Evolutionary conservation across 2,329 filamentous ascomycete genomes (phyloP), one percentile per base, ranked within the genome.

Genomic region (Botrytis galanthina): DNA sequence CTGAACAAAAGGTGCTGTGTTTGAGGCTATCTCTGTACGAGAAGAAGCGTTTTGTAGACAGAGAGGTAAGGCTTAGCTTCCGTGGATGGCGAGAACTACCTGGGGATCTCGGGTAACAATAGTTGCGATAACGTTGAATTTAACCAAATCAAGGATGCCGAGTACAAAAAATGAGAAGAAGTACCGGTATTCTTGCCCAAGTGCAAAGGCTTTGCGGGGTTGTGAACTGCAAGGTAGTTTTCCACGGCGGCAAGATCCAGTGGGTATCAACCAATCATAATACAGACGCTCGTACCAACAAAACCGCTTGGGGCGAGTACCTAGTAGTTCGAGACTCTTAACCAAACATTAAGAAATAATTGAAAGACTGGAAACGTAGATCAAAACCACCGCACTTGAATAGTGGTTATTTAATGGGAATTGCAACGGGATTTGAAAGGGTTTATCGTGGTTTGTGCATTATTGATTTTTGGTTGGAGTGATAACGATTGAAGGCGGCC

Each of bases 11-110:
- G 35, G 32, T 20, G 14, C 26, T 39, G 39, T 44, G 37, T 32
- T 32, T n/a, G 4, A 69, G 35, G 12, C 26, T 68, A 32, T 42
- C 37, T 57, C 48, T 42, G 48, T 57, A 48, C 66, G 54, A 59
- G 3, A 57, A 51, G 37, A 69, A 69, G 16, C 12, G 48, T 69
- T 69, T 16, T 44, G 48, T 44, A 42, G 48, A n/a, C 39, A 42
- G 48, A 57, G n/a, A 68, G n/a, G 48, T 42, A 68, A 42, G 35
- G 66, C 66, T 68, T 68, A 42, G 37, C n/a, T 69, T 32, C n/a
- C 22, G 37, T 8, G 48, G 48, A 42, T 57, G 9, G 54, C 14
- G n/a, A 29, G n/a, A 42, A 48, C n/a, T 69, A 44, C 10, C 9
- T 57, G 26, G 39, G n/a, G 14, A 16, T 26, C 32, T 39, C 22